These are phyloP conservation scores for Rosa lucieae DNA, from an alignment of 306 rosid genomes.

Conservation along the genomic window DNA sequence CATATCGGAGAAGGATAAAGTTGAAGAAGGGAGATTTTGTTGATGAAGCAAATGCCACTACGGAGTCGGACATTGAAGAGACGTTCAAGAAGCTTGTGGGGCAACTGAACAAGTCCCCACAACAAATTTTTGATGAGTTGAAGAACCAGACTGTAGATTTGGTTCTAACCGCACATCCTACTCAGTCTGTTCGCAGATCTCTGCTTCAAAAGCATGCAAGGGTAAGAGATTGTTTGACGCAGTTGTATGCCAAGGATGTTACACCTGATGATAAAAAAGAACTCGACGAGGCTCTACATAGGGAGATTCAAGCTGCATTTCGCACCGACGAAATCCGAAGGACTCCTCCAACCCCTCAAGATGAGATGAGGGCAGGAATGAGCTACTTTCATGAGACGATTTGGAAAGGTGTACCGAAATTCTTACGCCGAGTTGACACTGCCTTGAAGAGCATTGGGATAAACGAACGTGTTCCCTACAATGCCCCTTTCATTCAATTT, in stretches of 20 bases:
- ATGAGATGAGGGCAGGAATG: slow-evolving; percentile 99
- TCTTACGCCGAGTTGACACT: slow-evolving; percentile 94
- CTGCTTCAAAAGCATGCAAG: slow-evolving; percentile 96
- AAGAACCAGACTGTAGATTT: slow-evolving; percentile 97
- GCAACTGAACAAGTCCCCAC: slow-evolving; percentile 74
- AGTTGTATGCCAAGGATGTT: slow-evolving; percentile 90
- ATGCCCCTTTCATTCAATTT: slow-evolving; percentile 97
- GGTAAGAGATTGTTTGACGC: slow-evolving; percentile 83
- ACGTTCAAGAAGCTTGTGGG: slow-evolving; percentile 89
- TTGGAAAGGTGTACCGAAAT: slow-evolving; percentile 97
- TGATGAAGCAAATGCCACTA: slow-evolving; percentile 90
- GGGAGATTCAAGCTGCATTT: slow-evolving; percentile 99
- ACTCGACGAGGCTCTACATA: slow-evolving; percentile 92
- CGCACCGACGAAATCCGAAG: slow-evolving; percentile 97
- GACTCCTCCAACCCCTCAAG: slow-evolving; percentile 97
- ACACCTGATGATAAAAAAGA: slow-evolving; percentile 99
- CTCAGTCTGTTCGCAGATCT: slow-evolving; percentile 95
- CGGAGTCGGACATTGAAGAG: slow-evolving; percentile 96
- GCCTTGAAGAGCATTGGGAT: slow-evolving; percentile 96
- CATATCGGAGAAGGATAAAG: slow-evolving; percentile 93
- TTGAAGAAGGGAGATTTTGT: slow-evolving; percentile 94
- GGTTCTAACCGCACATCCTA: slow-evolving; percentile 97
- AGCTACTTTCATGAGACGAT: slow-evolving; percentile 99
- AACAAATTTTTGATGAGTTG: slow-evolving; percentile 84
- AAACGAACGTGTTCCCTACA: slow-evolving; percentile 87